These are phyloP conservation scores for Pleurostoma richardsiae DNA, from an alignment of 2,329 filamentous ascomycete genomes.

Conservation along the genomic window DNA sequence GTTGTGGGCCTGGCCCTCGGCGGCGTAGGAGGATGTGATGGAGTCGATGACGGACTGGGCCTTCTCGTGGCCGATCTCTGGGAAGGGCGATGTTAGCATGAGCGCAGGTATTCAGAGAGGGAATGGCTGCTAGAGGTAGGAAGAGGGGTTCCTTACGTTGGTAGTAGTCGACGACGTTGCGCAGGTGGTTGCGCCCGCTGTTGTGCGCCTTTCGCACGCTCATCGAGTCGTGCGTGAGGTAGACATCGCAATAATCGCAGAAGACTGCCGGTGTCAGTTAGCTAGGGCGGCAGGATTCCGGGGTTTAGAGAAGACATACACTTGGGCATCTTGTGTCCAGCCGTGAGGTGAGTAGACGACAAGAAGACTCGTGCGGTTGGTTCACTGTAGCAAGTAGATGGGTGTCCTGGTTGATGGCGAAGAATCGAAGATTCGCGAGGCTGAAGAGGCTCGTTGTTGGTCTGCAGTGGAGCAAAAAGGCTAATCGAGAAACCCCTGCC, in stretches of 20 bases:
- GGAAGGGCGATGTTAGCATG: neutral
- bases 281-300: neutral
- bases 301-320: constrained; percentile 53
- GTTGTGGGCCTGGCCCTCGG: constrained; percentile 80
- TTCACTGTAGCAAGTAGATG: too few relatives aligned
- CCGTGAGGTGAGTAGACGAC: neutral
- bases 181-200: constrained; percentile 89
- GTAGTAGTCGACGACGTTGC: constrained; percentile 98
- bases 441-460: too few relatives aligned
- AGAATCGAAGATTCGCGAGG: too few relatives aligned
- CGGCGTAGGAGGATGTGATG: constrained; percentile 92
- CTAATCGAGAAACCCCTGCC: too few relatives aligned
- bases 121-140: neutral
- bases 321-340: constrained; percentile 66
- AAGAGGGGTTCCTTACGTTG: constrained; percentile 58
- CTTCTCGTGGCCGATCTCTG: constrained; percentile 97
- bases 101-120: too few relatives aligned
- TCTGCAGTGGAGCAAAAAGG: too few relatives aligned
- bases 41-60: constrained; percentile 97
- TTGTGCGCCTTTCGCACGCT: constrained; percentile 99
- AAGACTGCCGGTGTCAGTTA: constrained; percentile 55
- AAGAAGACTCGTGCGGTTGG: neutral
- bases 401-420: too few relatives aligned
- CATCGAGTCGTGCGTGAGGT: constrained; percentile 99
- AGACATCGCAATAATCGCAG: constrained; percentile 99